Base-by-base conservation (phyloP, 2,329 filamentous ascomycete species). In the Talaromyces sp. region DNA sequence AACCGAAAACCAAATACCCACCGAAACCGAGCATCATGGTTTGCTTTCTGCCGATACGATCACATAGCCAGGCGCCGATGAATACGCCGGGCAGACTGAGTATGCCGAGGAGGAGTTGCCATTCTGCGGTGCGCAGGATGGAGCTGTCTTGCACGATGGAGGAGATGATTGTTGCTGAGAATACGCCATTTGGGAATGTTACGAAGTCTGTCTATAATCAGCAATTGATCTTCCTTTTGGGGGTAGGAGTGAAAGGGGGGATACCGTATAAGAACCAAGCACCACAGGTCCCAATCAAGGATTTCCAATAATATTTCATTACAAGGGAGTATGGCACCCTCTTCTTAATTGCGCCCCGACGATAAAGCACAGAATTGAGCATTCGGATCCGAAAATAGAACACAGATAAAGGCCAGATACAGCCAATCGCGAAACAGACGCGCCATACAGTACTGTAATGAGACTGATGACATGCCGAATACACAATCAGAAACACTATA, bases 371-470 rank as follows among this genome's bases (percentile, higher is more conserved):
- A 58, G 76, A 85, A 73, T 81, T 86, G 58, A 83, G 74, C 78
- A 83, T 83, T 67, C 78, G 83, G 47, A 86, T 72, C 15, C 85
- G 83, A 67, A 87, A 85, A 72, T 85, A 85, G 65, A 86, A 84
- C 49, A 87, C 79, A 1, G 81, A 80, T 8, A 87, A 73, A 0
- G 85, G 85, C 17, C 84, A 75, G 49, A 83, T 68, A 43, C 80
- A 79, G 25, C 81, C 82, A 51, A 84, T 80, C 5, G 79, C 82
- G 63, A 83, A 82, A 69, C 81, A 83, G 1, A 83, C 79, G 3
- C 81, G 77, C 81, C 82, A 83, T 7, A 83, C 76, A 1, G 79
- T 81, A 54, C 71, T 73, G 72, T 76, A 70, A 76, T 76, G 66
- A 73, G 76, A 49, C 69, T 71, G 61, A 65, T 71, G 15, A 73